Evolutionary conservation across 2,329 filamentous ascomycete genomes (phyloP).

Genomic region (Plenodomus biglobosus): DNA sequence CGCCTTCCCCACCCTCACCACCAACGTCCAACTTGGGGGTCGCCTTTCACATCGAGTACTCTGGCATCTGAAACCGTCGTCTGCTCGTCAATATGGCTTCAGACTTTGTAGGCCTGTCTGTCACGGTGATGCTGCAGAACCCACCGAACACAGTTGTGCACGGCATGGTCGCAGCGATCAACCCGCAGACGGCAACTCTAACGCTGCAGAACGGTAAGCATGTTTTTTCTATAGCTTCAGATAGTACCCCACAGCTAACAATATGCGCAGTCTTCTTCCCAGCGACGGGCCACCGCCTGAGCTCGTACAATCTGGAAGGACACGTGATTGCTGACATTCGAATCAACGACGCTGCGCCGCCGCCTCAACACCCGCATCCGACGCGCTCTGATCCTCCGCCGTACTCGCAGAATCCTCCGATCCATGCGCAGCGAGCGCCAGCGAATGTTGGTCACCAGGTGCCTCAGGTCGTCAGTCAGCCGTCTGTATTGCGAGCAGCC

Average conservation of each 20-base stretch:
- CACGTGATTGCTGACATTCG: slow-evolving; percentile 62
- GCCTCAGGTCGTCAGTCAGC: slow-evolving; percentile 18
- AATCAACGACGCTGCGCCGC: slow-evolving; percentile 45
- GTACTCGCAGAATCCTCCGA: slow-evolving; percentile 25
- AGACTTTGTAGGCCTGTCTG: slow-evolving; percentile 74
- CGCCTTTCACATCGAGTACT: neutral
- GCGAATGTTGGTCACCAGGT: slow-evolving; percentile 7
- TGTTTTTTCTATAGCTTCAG: neutral
- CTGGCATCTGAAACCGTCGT: neutral
- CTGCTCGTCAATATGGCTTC: slow-evolving; percentile 55
- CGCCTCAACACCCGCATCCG: slow-evolving; percentile 16
- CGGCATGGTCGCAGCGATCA: slow-evolving; percentile 70
- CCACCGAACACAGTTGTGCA: slow-evolving; percentile 66
- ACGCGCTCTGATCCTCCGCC: slow-evolving; percentile 18
- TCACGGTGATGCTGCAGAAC: slow-evolving; percentile 70
- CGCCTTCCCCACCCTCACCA: slow-evolving; percentile 8
- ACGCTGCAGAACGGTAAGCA: slow-evolving; percentile 69
- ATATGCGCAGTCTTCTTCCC: slow-evolving; percentile 54
- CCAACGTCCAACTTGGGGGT: slow-evolving; percentile 7
- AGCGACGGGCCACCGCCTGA: slow-evolving; percentile 55
- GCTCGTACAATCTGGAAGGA: slow-evolving; percentile 59
- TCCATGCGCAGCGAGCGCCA: slow-evolving; percentile 12
- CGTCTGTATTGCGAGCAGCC: neutral
- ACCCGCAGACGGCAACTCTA: slow-evolving; percentile 63
- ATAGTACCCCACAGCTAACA: slow-evolving; percentile 1